phyloP scores from a whole-genome alignment of 495 filamentous ascomycete species.

The Glutinoglossum americanum region DNA sequence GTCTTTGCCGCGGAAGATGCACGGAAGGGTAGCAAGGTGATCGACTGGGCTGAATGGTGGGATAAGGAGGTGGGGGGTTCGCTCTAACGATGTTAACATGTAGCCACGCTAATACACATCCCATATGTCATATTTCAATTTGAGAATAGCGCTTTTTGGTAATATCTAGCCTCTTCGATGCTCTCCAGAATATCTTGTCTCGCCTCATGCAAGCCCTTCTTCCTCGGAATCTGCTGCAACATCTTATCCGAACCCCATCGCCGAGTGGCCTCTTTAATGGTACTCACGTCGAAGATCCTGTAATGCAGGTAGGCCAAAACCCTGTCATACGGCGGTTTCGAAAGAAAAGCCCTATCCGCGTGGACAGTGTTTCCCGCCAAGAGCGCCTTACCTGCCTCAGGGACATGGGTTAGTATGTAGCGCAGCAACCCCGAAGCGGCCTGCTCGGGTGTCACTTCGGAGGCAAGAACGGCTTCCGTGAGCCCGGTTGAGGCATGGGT shows the following conservation, averaged over 20 bases:
- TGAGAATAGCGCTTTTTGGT: constrained; percentile 40
- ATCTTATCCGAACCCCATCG: constrained; percentile 53
- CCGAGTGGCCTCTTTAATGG: constrained; percentile 67
- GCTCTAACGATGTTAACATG: not conserved
- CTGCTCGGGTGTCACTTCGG: constrained; percentile 43
- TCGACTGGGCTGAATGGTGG: constrained; percentile 74
- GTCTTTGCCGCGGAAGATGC: constrained; percentile 92
- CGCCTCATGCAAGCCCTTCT: constrained; percentile 61
- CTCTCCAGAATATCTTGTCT: constrained; percentile 84
- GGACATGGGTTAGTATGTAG: constrained; percentile 55
- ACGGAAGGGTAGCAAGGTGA: constrained; percentile 38
- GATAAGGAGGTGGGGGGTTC: constrained; percentile 17
- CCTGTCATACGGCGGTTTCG: constrained; percentile 44
- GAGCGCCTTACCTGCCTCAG: constrained; percentile 37
- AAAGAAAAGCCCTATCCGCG: constrained; percentile 66
- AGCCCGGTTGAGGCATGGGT: constrained; percentile 52
- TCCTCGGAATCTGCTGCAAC: constrained; percentile 37
- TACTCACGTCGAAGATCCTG: constrained; percentile 78
- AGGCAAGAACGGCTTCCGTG: constrained; percentile 52
- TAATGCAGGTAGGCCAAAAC: constrained; percentile 65
- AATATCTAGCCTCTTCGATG: constrained; percentile 76
- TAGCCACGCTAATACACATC: not conserved
- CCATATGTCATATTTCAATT: not conserved
- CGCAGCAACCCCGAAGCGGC: constrained; percentile 53
- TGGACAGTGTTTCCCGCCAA: constrained; percentile 88